These are phyloP conservation scores for Cryphonectria nitschkei DNA, from an alignment of 2,329 filamentous ascomycete genomes.

Conservation along the genomic window DNA sequence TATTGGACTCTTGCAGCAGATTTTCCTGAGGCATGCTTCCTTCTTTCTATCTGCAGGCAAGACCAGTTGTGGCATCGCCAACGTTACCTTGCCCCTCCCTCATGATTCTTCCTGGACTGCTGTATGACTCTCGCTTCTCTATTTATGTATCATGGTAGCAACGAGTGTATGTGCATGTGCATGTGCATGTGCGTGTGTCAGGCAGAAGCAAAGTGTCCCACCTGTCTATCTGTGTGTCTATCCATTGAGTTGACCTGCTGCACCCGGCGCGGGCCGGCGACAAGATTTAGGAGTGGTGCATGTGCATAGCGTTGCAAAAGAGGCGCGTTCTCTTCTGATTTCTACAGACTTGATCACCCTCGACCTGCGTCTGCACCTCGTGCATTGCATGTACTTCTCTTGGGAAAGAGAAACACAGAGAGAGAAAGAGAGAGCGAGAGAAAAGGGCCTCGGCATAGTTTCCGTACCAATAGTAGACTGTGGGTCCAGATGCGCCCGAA, in stretches of 20 bases:
- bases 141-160: neutral
- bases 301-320: constrained; percentile 1
- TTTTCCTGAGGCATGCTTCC: neutral
- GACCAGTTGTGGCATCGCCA: neutral
- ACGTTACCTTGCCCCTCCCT: neutral
- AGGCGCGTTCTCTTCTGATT: neutral
- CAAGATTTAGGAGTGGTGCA: neutral
- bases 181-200: neutral
- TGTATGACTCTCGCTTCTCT: neutral
- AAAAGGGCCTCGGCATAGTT: neutral
- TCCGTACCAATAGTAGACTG: neutral
- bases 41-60: neutral
- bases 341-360: neutral
- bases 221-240: neutral
- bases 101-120: neutral
- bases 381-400: neutral
- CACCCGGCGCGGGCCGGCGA: neutral
- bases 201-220: neutral
- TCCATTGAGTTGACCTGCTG: neutral
- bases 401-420: neutral
- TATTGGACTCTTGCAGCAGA: neutral
- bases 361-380: neutral
- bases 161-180: neutral
- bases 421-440: too few relatives aligned
- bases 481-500: neutral